A percentile compares a stretch with the other conserved stretches of the same genome.
phyloP scores from a whole-genome alignment of 2,329 filamentous ascomycete genomes.

The Talaromyces sp. region DNA sequence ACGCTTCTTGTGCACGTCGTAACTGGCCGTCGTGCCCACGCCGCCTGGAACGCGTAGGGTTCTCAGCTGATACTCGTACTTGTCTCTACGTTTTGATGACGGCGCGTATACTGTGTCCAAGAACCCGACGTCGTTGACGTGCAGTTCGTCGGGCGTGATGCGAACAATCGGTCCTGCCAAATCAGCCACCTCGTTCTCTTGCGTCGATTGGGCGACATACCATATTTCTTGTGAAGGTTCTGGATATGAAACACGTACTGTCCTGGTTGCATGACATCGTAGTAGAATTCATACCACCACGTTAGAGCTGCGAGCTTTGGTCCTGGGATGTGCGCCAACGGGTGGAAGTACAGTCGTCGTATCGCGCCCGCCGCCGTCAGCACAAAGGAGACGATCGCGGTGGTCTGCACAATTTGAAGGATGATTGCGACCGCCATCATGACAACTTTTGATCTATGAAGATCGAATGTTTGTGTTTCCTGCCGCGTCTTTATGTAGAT shows the following conservation, averaged over 20 bases:
- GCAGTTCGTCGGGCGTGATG: background rate
- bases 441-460: background rate
- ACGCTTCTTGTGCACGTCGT: background rate
- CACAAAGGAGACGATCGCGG: background rate
- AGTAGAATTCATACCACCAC: background rate
- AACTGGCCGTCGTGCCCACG: background rate
- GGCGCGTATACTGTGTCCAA: background rate
- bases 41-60: background rate
- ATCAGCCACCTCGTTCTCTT: no score
- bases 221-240: background rate
- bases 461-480: background rate
- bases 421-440: background rate
- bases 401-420: constrained; percentile 5
- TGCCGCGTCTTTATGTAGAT: background rate
- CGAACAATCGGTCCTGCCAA: background rate
- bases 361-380: background rate
- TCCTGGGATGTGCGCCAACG: background rate
- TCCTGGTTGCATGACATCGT: background rate
- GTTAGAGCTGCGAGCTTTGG: background rate
- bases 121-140: background rate
- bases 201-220: background rate
- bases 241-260: background rate
- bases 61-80: background rate
- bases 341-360: background rate
- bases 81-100: background rate